These are phyloP conservation scores for Parascedosporium putredinis DNA, from an alignment of 2,329 filamentous ascomycete genomes.

Conservation along the genomic window DNA sequence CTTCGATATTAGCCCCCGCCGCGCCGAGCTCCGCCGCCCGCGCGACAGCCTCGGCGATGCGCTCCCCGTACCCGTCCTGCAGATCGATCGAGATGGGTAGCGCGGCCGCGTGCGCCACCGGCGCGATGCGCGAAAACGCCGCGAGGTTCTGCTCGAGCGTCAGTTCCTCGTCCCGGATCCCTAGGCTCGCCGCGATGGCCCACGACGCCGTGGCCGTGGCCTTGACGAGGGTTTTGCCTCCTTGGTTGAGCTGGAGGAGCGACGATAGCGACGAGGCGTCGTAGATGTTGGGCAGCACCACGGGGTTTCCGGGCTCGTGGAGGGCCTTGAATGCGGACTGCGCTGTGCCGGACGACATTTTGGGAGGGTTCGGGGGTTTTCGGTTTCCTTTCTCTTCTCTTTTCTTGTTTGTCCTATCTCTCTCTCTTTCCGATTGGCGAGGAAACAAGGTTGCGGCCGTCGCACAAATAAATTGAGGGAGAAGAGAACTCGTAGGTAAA, in stretches of 20 bases:
- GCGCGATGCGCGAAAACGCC: conserved; percentile 32
- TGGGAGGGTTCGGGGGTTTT: neutral
- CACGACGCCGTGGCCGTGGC: conserved; percentile 40
- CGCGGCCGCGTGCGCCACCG: conserved; percentile 25
- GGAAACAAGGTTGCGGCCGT: too few relatives aligned
- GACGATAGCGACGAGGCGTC: conserved; percentile 37
- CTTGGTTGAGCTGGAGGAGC: conserved; percentile 33
- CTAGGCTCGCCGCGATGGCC: conserved; percentile 35
- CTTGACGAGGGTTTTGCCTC: conserved; percentile 21
- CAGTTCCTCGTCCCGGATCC: conserved; percentile 36
- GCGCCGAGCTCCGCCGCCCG: conserved; percentile 38
- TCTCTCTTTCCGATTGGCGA: too few relatives aligned
- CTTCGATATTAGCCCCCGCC: conserved; percentile 50
- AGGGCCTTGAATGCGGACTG: conserved; percentile 26
- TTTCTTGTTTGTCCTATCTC: too few relatives aligned
- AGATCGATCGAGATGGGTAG: conserved; percentile 46
- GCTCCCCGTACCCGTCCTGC: conserved; percentile 47
- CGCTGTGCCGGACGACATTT: neutral
- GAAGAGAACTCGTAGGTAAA: too few relatives aligned
- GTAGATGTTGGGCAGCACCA: conserved; percentile 46
- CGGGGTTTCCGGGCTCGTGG: conserved; percentile 37
- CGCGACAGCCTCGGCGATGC: conserved; percentile 32
- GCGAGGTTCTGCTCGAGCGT: conserved; percentile 39
- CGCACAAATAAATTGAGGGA: too few relatives aligned
- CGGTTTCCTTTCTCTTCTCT: neutral